These are phyloP conservation scores for Cucurbita moschata DNA, from an alignment of 306 rosid species.

Conservation along the genomic window DNA sequence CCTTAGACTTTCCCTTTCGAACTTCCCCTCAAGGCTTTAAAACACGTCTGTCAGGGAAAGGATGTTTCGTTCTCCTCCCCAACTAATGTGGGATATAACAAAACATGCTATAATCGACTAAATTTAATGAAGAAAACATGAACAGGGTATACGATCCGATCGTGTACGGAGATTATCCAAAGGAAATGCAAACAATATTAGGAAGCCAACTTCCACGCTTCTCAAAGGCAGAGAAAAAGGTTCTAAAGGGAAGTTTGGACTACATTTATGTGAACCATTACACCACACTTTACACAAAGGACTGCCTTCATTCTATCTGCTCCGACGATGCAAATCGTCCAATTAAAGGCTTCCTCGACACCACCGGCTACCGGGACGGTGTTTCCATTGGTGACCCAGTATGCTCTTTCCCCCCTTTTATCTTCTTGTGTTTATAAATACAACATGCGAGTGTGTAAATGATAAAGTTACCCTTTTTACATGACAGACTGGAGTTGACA, in stretches of 20 bases:
- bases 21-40: no score
- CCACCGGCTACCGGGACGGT: constrained; percentile 23
- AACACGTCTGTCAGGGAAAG: no score
- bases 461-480: background rate
- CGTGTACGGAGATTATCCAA: constrained; percentile 46
- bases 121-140: no score
- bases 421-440: background rate
- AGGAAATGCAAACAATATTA: constrained; percentile 34
- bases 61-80: no score
- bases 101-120: no score
- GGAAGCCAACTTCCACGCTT: constrained; percentile 35
- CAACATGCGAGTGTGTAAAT: background rate
- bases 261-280: constrained; percentile 54
- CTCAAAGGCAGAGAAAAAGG: constrained; percentile 21
- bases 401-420: background rate
- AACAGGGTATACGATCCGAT: constrained; percentile 37
- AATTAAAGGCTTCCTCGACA: constrained; percentile 29
- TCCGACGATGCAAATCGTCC: constrained; percentile 19
- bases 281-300: constrained; percentile 33
- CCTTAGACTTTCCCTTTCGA: no score
- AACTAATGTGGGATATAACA: no score
- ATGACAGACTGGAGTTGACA: constrained; percentile 32
- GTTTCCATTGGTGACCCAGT: constrained; percentile 50
- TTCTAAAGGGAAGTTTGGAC: constrained; percentile 38
- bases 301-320: constrained; percentile 32